Percentiles rank a stretch among this genome's conserved stretches.
Conservation (phyloP, 2,329 filamentous ascomycete species). For the Phialophora verrucosa region DNA sequence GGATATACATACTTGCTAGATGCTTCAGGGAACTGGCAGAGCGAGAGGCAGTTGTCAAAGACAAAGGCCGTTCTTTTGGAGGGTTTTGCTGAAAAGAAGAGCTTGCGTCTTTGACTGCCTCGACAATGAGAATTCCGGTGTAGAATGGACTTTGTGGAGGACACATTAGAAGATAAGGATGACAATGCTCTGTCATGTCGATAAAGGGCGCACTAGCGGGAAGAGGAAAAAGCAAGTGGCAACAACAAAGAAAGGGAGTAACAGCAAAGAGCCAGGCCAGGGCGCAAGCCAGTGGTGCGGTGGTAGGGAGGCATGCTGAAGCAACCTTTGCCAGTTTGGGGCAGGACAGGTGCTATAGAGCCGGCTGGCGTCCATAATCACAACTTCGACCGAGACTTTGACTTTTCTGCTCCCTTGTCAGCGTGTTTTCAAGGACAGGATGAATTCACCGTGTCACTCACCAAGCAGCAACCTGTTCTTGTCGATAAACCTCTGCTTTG, state of each 20-base stretch:
- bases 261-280: not conserved
- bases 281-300: not conserved
- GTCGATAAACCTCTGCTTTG: conserved; percentile 51
- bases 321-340: not conserved
- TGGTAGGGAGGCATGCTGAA: not conserved
- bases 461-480: conserved; percentile 42
- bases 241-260: not conserved
- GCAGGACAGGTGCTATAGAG: not conserved
- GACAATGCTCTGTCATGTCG: not conserved
- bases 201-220: not conserved
- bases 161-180: not conserved
- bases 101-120: not conserved
- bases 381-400: not conserved
- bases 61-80: not conserved
- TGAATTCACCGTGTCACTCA: conserved; percentile 9
- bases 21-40: not conserved
- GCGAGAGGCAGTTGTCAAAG: not conserved
- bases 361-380: not conserved
- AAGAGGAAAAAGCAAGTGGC: not conserved
- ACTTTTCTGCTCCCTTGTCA: not conserved
- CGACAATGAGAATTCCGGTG: not conserved
- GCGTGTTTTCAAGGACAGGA: not conserved
- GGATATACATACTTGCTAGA: not conserved
- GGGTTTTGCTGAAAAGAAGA: not conserved
- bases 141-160: not conserved